Conservation (phyloP, 306 rosid species). For the Citrullus amarus region DNA sequence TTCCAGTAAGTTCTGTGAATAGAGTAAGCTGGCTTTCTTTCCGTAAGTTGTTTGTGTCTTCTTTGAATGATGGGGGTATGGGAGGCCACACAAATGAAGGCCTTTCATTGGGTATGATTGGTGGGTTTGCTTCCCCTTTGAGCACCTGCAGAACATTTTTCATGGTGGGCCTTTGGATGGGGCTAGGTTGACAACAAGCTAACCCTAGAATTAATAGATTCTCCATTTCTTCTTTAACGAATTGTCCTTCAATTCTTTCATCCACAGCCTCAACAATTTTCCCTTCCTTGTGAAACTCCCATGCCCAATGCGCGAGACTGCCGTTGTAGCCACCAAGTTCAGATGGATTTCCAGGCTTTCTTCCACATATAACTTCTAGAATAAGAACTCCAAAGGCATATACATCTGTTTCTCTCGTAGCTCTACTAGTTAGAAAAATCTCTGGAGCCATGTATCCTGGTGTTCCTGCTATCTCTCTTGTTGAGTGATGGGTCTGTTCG, state of each 20-base stretch:
- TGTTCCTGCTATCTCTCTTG: constrained; percentile 75
- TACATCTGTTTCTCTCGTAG: constrained; percentile 60
- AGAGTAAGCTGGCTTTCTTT: neutral
- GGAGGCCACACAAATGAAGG: constrained; percentile 50
- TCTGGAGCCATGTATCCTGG: constrained; percentile 87
- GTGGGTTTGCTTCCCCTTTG: constrained; percentile 38
- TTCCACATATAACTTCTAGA: constrained; percentile 54
- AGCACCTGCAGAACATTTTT: constrained; percentile 46
- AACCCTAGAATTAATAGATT: constrained; percentile 43
- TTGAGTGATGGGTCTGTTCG: constrained; percentile 55
- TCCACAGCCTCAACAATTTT: constrained; percentile 33
- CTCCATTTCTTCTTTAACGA: constrained; percentile 10
- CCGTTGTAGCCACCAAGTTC: constrained; percentile 30
- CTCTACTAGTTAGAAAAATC: constrained; percentile 46
- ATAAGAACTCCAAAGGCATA: constrained; percentile 69
- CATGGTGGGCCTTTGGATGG: constrained; percentile 52
- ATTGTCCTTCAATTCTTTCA: constrained; percentile 18
- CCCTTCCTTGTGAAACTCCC: constrained; percentile 43
- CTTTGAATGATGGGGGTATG: constrained; percentile 35
- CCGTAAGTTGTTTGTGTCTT: neutral
- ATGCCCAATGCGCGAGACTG: constrained; percentile 51
- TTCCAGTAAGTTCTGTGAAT: neutral
- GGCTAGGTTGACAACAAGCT: constrained; percentile 80
- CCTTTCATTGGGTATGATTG: constrained; percentile 30
- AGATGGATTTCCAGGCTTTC: constrained; percentile 33